Evolutionary conservation across 2,329 filamentous ascomycete genomes (phyloP).

Genomic region (Aspergillus sp.): DNA sequence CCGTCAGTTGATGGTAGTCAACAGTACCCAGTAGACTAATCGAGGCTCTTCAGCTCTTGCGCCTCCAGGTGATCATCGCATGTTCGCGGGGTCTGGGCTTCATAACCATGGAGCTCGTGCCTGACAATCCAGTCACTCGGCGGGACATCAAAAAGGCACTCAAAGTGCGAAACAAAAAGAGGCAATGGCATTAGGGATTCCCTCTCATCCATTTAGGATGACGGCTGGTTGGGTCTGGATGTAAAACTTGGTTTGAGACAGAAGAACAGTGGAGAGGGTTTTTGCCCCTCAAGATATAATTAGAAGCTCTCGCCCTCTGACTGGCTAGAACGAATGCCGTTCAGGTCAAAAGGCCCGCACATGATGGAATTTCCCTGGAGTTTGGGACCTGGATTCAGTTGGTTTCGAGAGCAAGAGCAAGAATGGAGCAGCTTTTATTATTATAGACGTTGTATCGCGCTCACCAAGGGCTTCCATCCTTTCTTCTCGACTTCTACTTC

Average conservation of each 20-base stretch:
- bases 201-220: not conserved
- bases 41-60: not conserved
- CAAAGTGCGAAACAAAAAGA: too few species aligned
- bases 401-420: not conserved
- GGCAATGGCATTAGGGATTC: not conserved
- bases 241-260: not conserved
- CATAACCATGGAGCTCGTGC: not conserved
- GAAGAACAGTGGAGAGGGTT: not conserved
- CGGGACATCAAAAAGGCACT: too few species aligned
- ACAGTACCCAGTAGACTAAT: not conserved
- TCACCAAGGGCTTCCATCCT: not conserved
- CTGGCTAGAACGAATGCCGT: not conserved
- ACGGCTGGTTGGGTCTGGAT: not conserved
- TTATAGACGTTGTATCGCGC: conserved; percentile 4
- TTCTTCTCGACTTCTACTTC: not conserved
- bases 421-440: conserved; percentile 2
- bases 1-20: not conserved
- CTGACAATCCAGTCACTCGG: not conserved
- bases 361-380: conserved; percentile 1
- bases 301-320: conserved; percentile 5
- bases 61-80: not conserved
- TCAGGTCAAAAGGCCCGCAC: not conserved
- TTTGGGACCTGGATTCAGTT: not conserved
- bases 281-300: conserved; percentile 9
- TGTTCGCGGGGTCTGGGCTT: not conserved